Evolutionary conservation across 139 green algal genomes (phyloP).

Genomic region (Coccomyxa sp.): DNA sequence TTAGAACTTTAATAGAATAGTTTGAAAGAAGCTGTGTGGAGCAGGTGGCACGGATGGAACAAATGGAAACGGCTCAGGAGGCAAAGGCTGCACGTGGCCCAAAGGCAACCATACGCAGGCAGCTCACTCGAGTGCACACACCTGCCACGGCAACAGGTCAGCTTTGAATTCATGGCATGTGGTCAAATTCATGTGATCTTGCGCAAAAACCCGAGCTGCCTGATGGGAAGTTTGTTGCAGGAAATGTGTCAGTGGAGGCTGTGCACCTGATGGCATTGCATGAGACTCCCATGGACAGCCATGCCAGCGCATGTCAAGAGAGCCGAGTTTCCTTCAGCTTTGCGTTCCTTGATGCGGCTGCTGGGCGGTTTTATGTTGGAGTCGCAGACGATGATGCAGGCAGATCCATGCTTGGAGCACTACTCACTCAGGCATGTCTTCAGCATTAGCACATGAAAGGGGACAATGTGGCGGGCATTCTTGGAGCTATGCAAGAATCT

Average conservation of each 20-base stretch:
- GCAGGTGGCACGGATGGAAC: slow-evolving; percentile 47
- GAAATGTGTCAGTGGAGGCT: slow-evolving; percentile 11
- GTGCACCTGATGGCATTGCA: slow-evolving; percentile 35
- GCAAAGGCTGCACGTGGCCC: slow-evolving; percentile 38
- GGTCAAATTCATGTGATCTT: neutral
- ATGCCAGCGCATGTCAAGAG: neutral
- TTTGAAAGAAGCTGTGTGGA: neutral
- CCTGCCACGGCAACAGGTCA: slow-evolving; percentile 29
- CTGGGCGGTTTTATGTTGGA: neutral
- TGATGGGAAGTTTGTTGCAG: neutral
- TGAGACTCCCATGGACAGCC: slow-evolving; percentile 1
- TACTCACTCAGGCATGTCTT: slow-evolving; percentile 35
- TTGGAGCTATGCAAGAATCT: neutral
- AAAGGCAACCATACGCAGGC: slow-evolving; percentile 24
- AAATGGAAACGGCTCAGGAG: slow-evolving; percentile 42
- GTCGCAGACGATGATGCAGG: slow-evolving; percentile 27
- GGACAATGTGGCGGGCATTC: neutral
- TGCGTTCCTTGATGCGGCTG: slow-evolving; percentile 47
- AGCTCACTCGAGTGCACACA: slow-evolving; percentile 35
- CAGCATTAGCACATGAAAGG: neutral
- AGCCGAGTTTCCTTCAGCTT: slow-evolving; percentile 22
- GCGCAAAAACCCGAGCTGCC: neutral
- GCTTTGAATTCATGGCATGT: neutral
- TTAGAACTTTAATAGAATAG: no score
- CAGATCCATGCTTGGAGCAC: slow-evolving; percentile 26